phyloP scores from a whole-genome alignment of 2,329 filamentous ascomycete genomes.

The Colletotrichum sp. region DNA sequence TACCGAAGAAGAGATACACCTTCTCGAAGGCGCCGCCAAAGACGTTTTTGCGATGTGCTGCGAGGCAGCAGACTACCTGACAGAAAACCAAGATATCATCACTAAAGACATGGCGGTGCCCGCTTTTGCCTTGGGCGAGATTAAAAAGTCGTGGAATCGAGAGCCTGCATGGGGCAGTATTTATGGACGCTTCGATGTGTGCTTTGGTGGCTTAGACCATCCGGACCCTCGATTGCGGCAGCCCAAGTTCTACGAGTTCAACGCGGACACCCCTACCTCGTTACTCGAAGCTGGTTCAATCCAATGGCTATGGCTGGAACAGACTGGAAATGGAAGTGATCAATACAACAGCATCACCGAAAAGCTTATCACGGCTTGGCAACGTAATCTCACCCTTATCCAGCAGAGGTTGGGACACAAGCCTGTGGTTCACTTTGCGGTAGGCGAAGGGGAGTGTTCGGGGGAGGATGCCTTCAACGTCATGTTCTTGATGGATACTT shows the following conservation, averaged over 20 bases:
- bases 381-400: background rate
- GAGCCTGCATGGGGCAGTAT: conserved; percentile 2
- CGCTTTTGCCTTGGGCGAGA: background rate
- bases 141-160: background rate
- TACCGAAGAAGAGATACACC: background rate
- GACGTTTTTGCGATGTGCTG: conserved; percentile 7
- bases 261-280: background rate
- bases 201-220: background rate
- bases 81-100: background rate
- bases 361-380: background rate
- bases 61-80: background rate
- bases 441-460: background rate
- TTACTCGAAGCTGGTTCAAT: background rate
- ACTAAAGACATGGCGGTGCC: background rate
- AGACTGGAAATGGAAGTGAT: background rate
- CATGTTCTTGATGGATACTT: conserved; percentile 1
- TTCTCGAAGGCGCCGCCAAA: background rate
- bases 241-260: conserved; percentile 5
- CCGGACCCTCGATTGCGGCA: background rate
- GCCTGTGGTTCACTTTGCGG: background rate
- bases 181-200: background rate
- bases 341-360: background rate
- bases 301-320: background rate
- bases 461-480: background rate
- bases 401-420: background rate